These are phyloP conservation scores for Trichoderma arundinaceum DNA, from an alignment of 2,329 filamentous ascomycete species.

Conservation along the genomic window DNA sequence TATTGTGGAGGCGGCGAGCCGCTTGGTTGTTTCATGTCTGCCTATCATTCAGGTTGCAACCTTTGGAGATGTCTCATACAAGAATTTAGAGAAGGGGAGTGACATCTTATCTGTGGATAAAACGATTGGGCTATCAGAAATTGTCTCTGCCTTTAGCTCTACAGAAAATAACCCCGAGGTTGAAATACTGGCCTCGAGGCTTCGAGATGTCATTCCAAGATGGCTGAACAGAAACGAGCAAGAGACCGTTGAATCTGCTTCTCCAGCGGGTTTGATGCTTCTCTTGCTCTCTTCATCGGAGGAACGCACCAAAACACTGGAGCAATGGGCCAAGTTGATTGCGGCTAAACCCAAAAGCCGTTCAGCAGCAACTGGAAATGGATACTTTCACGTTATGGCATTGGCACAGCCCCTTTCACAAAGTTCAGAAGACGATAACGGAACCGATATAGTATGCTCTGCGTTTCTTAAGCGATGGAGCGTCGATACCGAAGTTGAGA, in stretches of 20 bases:
- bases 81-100: slow-evolving; percentile 36
- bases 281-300: slow-evolving; percentile 51
- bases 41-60: slow-evolving; percentile 53
- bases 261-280: slow-evolving; percentile 57
- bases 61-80: slow-evolving; percentile 31
- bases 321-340: slow-evolving; percentile 55
- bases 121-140: slow-evolving; percentile 34
- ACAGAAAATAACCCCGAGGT: slow-evolving; percentile 26
- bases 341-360: slow-evolving; percentile 42
- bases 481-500: slow-evolving; percentile 56
- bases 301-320: slow-evolving; percentile 49
- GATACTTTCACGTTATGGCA: slow-evolving; percentile 60
- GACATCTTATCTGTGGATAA: slow-evolving; percentile 37
- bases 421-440: slow-evolving; percentile 6
- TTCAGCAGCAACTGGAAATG: slow-evolving; percentile 50
- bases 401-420: slow-evolving; percentile 53
- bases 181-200: slow-evolving; percentile 36
- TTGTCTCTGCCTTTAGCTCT: slow-evolving; percentile 37
- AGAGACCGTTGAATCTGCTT: slow-evolving; percentile 56
- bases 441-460: slow-evolving; percentile 47
- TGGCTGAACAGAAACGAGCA: slow-evolving; percentile 59
- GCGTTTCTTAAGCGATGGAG: slow-evolving; percentile 61
- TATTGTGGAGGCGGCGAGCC: slow-evolving; percentile 65
- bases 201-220: slow-evolving; percentile 46
- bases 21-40: slow-evolving; percentile 60